Base-by-base conservation (phyloP, 2,329 filamentous ascomycete species). In the Neonectria faginata region DNA sequence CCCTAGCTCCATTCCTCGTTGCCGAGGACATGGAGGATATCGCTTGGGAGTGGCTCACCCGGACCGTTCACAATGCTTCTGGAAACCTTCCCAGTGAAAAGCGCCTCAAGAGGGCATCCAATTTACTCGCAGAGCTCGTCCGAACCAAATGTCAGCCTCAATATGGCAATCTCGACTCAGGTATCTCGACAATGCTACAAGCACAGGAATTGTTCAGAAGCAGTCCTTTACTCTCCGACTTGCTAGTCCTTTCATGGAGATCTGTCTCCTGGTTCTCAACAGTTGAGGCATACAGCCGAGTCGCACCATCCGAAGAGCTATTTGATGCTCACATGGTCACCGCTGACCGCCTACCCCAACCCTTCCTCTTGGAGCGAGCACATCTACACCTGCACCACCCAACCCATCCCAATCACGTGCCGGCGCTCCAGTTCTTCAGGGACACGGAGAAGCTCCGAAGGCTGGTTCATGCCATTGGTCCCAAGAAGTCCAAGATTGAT, bases 381-480 rank as follows among this genome's bases (percentile, higher is more conserved):
- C 87, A 89, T 67, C 78, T 89, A 3, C 79, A 84, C 29, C 78
- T 89, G 2, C 79, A 85, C 61, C 86, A 89, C 70, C 87, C 87
- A 0, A 83, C 82, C 0, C 77, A 78, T 2, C 86, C 87, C 0
- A 80, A 81, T 27, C 79, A 83, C 22, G 74, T 77, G 2, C 79
- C 80, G 1, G 87, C 87, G 0, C 70, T 88, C 11, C 71, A 79
- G 2, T 82, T 84, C 57, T 80, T 88, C 64, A 67, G 72, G 48
- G 72, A 80, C 54, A 76, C 71, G 60, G 61, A 76, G 33, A 73
- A 67, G 31, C 60, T 80, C 33, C 72, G 75, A 54, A 70, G 66
- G 18, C 39, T 79, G 25, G 72, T 77, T 5, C 68, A 71, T 31
- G 64, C 64, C 8, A 57, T 73, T 14, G 61, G 67, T 8, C 65